Evolutionary conservation across 768 basidiomycete species (phyloP), one percentile per base, ranked within the genome.

Genomic region (Neoboletus magnificus): DNA sequence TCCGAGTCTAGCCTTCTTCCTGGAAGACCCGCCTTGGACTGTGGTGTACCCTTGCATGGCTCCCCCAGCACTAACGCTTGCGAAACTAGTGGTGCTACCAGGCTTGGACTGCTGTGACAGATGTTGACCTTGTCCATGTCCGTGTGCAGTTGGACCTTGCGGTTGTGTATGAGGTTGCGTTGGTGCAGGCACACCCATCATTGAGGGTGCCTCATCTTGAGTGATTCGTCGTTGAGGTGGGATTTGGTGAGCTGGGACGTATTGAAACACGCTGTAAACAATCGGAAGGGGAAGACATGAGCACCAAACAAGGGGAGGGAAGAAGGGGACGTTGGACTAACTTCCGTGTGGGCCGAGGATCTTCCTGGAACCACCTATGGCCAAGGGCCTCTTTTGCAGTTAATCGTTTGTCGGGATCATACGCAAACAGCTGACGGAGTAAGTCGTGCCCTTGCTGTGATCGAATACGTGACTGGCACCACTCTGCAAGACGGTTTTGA

Each of bases 341-440:
- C 95, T 96, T 93, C 68, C 78, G 79, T 18, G 88, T 89, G 3
- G 95, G 91, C 42, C 79, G 79, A 10, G 93, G 93, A 9, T 95
- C 95, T 66, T 96, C 93, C 23, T 82, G 80, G 71, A 98, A 99
- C 93, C 95, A 99, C 59, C 81, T 81, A 70, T 98, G 95, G 20
- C 76, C 77, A 1, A 99, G 75, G 0, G 93, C 89, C 56, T 91
- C 84, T 60, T 81, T 79, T 1, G 94, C 93, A 0, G 87, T 93
- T 40, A 98, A 80, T 32, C 97, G 79, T 57, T 79, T 83, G 63
- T 90, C 89, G 1, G 96, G 96, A 71, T 98, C 92, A 73, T 94
- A 98, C 11, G 82, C 81, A 69, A 99, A 96, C 36, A 98, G 78
- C 56, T 84, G 80, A 13, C 81, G 80, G n/a, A 99, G 84, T 52